Base-by-base conservation (phyloP, 1,284 basidiomycete genomes). In the Puccinia horiana region DNA sequence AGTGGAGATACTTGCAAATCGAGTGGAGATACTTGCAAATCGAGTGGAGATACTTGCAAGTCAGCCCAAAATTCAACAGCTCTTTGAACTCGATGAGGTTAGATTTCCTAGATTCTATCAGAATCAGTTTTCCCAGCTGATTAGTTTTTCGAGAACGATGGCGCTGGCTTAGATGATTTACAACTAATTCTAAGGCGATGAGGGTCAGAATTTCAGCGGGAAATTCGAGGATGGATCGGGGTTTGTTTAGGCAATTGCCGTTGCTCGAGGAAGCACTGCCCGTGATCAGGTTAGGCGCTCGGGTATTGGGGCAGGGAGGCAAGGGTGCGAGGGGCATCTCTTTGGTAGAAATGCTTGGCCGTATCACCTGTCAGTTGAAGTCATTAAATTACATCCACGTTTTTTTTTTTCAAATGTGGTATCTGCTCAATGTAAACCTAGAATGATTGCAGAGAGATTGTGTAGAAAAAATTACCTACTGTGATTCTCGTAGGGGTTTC, bases 1-100 rank as follows among this genome's bases (percentile, higher is more conserved):
- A 63, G 37, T 77, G 76, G 20, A 77, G 56, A n/a, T 58, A 42
- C 63, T 65, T 77, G 56, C 76, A 77, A 65, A n/a, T 77, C n/a
- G 56, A 63, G 37, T 77, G 76, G 20, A 77, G 56, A n/a, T 58
- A 42, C 63, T 77, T 23, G 61, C 76, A 77, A 42, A 77, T 65
- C 26, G 56, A 63, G 37, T 77, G 76, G 20, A 77, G 56, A n/a
- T 58, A 42, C 63, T 65, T 77, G 56, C 76, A 77, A 65, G 40
- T 77, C n/a, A 61, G 37, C 26, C 76, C 61, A 16, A 77, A 77
- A 29, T 65, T 42, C 9, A 77, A 18, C 32, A 77, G 52, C 26
- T 77, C 58, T 42, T 77, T 40, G 63, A 77, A 77, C 42, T 77
- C 76, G 35, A 77, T 63, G 6, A 44, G 44, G 32, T 65, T 47